Evolutionary conservation across 2,329 filamentous ascomycete species (phyloP), one percentile per base, ranked within the genome.

Genomic region (Venturiaceae sp.): DNA sequence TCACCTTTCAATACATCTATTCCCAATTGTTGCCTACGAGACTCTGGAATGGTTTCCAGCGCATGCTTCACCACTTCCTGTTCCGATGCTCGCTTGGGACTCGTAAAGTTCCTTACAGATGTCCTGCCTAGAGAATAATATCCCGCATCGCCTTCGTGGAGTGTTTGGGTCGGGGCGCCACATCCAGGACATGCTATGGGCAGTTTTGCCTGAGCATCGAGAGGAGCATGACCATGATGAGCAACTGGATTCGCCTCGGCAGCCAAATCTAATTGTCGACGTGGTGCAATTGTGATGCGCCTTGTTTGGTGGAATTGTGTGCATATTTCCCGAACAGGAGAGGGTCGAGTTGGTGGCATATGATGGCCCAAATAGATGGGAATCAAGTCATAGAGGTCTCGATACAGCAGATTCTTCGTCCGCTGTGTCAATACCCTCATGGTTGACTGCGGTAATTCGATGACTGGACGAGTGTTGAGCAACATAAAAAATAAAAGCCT

Each of bases 131-230:
- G 66, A 59, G 75, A 73, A 67, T 85, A 86, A 67, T 76, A 85
- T 11, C 83, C 83, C 2, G 83, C 77, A 62, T 80, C 76, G 1
- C 76, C 71, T 36, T 76, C 71, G 52, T 81, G 76, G 53, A 81
- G 67, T 5, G 77, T 80, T 67, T 86, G 83, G 34, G 80, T 76
- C 36, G 79, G 77, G 30, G 83, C 83, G 57, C 83, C 83, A 63
- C 83, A 86, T 63, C 83, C 83, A 32, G 83, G 83, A 66, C 83
- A 86, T 26, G 77, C 75, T 6, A 75, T 58, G 0, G 81, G 81
- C 13, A 84, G 66, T 65, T 6, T 30, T 36, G 30, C 32, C 19
- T 30, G 52, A 14, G 30, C 19, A 23, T 23, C 5, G 52, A 5
- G 64, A 4, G 16, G 50, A 23, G 3, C 7, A 23, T 46, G 19